Percentiles rank a stretch among this genome's conserved stretches.
Conservation (phyloP, 2,329 filamentous ascomycete genomes). For the Monosporascus sp. region DNA sequence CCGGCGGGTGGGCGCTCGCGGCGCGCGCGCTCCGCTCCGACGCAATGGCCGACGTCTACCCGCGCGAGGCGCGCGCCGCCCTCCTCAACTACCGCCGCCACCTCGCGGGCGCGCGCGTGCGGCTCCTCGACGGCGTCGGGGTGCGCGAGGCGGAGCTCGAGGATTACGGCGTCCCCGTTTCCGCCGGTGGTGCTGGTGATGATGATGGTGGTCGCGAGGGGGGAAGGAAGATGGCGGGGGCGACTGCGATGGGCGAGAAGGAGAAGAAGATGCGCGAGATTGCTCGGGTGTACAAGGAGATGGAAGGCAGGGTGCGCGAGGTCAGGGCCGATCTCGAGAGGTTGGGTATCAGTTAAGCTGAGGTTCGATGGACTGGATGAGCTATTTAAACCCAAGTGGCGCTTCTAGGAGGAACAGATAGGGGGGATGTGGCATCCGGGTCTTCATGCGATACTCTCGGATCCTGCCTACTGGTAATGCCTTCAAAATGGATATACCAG, state of each 20-base stretch:
- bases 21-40: constrained; percentile 26
- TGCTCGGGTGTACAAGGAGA: constrained; percentile 44
- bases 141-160: constrained; percentile 37
- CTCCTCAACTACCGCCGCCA: constrained; percentile 44
- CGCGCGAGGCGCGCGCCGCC: constrained; percentile 30
- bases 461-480: too few species aligned
- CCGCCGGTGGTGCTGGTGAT: too few species aligned
- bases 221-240: constrained; percentile 6
- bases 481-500: too few species aligned
- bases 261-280: constrained; percentile 49
- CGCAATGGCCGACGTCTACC: constrained; percentile 35
- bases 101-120: constrained; percentile 40
- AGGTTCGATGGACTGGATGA: too few species aligned
- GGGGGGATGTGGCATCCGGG: too few species aligned
- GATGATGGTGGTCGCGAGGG: constrained; percentile 11
- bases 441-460: too few species aligned
- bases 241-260: constrained; percentile 20
- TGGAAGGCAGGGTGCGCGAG: constrained; percentile 44
- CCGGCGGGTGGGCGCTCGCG: constrained; percentile 36
- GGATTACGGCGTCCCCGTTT: constrained; percentile 40
- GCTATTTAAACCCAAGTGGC: too few species aligned
- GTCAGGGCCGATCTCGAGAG: constrained; percentile 40
- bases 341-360: constrained; percentile 14
- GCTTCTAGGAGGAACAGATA: too few species aligned
- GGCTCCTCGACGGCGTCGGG: constrained; percentile 39